Base-by-base conservation (phyloP, 352 stramenopile species). In the Thalassiosira livingstoniorum region DNA sequence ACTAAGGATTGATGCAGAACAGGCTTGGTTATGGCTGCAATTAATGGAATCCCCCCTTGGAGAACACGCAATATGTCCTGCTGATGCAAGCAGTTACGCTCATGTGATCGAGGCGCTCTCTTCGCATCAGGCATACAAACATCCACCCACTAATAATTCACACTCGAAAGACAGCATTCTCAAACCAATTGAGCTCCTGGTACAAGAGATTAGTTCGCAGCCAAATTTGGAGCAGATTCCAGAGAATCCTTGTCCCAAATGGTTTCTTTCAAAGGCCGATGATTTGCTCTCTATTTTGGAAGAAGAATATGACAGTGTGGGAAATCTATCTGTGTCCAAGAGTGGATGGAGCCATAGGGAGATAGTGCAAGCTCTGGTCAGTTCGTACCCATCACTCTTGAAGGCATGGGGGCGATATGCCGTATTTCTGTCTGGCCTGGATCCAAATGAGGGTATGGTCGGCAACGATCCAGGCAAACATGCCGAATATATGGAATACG, bases 321-420 rank as follows among this genome's bases (percentile, higher is more conserved):
- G 13, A 21, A 35, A 29, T n/a, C 13, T 10, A 21, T 7, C 54
- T 68, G 54, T 57, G 7, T n/a, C 32, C 25, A 63, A 68, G 31
- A 61, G 39, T 53, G 55, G 32, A 27, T 35, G 25, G 27, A 62
- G 35, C 21, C 67, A 72, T 39, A 23, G 70, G 55, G 57, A 86
- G 55, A n/a, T 65, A 27, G 55, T 76, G 53, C 55, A 35, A 2
- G 60, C 67, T 55, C 42, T 86, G n/a, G 42, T 53, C 39, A 57
- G 75, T 42, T 39, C 43, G 25, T 80, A 80, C 51, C 54, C 34
- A 42, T 66, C 42, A 47, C 45, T 87, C 11, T 67, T 73, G 39
- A 75, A 87, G 60, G 68, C 69, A 54, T 87, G 70, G 70, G 80
- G 74, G 29, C 72, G 72, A 80, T 78, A 74, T 81, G 73, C 80